phyloP scores from a whole-genome alignment of 768 basidiomycete species.

The Lactarius indigo region DNA sequence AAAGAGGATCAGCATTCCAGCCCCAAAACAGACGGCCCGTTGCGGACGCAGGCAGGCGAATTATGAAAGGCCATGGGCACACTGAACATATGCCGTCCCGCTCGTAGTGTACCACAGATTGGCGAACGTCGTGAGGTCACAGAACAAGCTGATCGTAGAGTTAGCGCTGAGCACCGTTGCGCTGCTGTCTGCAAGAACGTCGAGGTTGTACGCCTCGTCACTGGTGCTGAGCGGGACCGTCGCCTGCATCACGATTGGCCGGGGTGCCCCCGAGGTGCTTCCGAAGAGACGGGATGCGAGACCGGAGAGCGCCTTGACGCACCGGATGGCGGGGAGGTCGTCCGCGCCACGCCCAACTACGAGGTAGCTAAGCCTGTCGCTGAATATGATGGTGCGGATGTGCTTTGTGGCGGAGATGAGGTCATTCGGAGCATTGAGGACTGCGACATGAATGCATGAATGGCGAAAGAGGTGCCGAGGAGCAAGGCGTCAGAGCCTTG shows the following conservation, averaged over 20 bases:
- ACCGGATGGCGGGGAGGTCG: constrained; percentile 38
- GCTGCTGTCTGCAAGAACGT: constrained; percentile 36
- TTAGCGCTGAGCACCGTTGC: constrained; percentile 40
- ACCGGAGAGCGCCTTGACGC: constrained; percentile 40
- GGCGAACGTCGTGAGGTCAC: constrained; percentile 54
- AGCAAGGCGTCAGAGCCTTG: constrained; percentile 31
- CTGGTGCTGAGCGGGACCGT: constrained; percentile 35
- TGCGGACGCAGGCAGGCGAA: constrained; percentile 38
- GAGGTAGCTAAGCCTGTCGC: constrained; percentile 57
- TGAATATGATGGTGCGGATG: constrained; percentile 37
- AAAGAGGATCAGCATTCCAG: neutral
- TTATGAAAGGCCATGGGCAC: constrained; percentile 44
- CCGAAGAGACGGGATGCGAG: constrained; percentile 41
- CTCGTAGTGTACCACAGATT: constrained; percentile 47
- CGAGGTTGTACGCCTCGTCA: constrained; percentile 45
- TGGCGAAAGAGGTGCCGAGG: constrained; percentile 51
- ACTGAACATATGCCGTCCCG: constrained; percentile 35
- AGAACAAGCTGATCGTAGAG: constrained; percentile 46
- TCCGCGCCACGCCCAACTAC: constrained; percentile 56
- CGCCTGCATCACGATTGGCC: constrained; percentile 36
- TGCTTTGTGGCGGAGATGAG: constrained; percentile 52
- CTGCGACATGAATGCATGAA: constrained; percentile 45
- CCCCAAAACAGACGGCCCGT: neutral
- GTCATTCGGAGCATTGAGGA: constrained; percentile 48
- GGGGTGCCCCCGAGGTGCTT: neutral